Percentiles rank a stretch among this genome's conserved stretches.
Evolutionary conservation across 192 early-diverging fungal genomes (phyloP).

Genomic region (Polychytrium aggregatum): DNA sequence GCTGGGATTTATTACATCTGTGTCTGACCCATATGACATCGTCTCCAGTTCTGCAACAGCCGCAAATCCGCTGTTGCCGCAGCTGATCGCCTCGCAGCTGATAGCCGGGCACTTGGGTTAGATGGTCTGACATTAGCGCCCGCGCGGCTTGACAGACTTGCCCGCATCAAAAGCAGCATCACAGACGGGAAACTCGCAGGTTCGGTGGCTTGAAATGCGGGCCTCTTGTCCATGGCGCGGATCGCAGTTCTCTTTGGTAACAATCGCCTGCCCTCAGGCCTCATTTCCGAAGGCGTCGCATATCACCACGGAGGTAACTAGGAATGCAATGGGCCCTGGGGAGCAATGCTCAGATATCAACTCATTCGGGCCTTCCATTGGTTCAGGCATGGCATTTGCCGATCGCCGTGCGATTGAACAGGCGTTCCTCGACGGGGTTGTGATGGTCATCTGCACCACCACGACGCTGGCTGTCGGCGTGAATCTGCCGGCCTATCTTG

Average conservation of each 20-base stretch:
- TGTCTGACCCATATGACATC: not conserved
- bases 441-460: slow-evolving; percentile 46
- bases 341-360: too few relatives aligned
- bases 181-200: slow-evolving; percentile 31
- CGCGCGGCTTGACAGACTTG: too few relatives aligned
- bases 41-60: slow-evolving; percentile 32
- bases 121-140: too few relatives aligned
- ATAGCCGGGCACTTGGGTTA: too few relatives aligned
- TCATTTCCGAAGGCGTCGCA: slow-evolving; percentile 45
- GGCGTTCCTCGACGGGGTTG: slow-evolving; percentile 36
- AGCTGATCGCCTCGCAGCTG: slow-evolving; percentile 19
- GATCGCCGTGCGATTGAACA: slow-evolving; percentile 46
- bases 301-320: slow-evolving; percentile 58
- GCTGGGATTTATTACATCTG: not conserved
- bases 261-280: slow-evolving; percentile 34
- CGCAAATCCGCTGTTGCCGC: slow-evolving; percentile 25
- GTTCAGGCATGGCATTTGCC: slow-evolving; percentile 17
- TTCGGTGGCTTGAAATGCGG: too few relatives aligned
- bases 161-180: slow-evolving; percentile 7
- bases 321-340: too few relatives aligned
- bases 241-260: too few relatives aligned
- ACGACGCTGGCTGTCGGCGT: slow-evolving; percentile 68
- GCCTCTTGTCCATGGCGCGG: too few relatives aligned
- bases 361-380: too few relatives aligned
- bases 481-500: slow-evolving; percentile 63